Evolutionary conservation across 306 rosid genomes (phyloP), one percentile per base, ranked within the genome.

Genomic region (Vicia villosa): DNA sequence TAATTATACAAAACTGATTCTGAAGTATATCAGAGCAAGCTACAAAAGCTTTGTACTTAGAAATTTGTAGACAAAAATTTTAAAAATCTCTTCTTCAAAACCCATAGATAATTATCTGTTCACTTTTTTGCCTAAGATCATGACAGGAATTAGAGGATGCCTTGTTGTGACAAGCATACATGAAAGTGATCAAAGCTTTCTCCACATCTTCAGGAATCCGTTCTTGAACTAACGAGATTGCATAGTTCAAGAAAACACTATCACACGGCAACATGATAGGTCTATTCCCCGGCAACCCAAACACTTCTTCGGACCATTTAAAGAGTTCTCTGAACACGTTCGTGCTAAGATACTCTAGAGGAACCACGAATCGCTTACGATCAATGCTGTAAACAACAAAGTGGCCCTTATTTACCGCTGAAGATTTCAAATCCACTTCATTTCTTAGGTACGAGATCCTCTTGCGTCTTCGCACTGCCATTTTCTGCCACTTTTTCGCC

Each of bases 401-500:
- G 50, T 81, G 76, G 0, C 82, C 82, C 70, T 77, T 81, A 22
- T 68, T 55, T 47, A 70, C 34, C 4, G 41, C 15, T 13, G 73
- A 46, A 20, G 66, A 57, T 15, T 47, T 9, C 37, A 2, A 1
- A 5, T 19, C 15, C 10, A 14, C 21, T 47, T 72, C 50, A 3
- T 36, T 5, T 30, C 36, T 70, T 1, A 40, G 21, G 74, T 34
- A 81, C 1, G 85, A 77, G 38, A 81, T 81, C 66, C 74, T 81
- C 61, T 57, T 80, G 24, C 74, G 84, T 0, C 58, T 68, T 20
- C 36, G 20, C 0, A 50, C 43, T 0, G 68, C 78, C 63, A 54
- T 24, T 62, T 81, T 76, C 11, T 81, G 84, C 81, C 84, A 81
- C 76, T 67, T 81, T 32, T 74, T 76, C 5, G 81, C 81, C 79